Percentiles rank a stretch among this genome's conserved stretches.
Evolutionary conservation across 768 basidiomycete species (phyloP).

Genomic region (Amanita exitialis): DNA sequence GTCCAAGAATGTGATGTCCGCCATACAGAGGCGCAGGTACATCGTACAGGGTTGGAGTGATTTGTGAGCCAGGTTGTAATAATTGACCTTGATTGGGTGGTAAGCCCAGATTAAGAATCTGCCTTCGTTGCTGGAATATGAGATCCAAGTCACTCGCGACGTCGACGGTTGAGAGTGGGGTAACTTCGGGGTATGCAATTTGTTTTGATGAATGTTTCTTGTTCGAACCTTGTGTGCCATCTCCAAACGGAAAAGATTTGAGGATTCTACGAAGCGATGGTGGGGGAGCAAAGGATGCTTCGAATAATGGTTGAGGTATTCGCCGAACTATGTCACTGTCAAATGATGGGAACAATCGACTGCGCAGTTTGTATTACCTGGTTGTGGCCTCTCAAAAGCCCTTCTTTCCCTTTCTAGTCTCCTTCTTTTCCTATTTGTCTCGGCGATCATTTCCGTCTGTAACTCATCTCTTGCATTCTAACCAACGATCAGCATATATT

Average conservation of each 20-base stretch:
- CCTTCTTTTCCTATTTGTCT: conserved; percentile 79
- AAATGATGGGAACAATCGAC: neutral
- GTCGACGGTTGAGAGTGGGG: conserved; percentile 36
- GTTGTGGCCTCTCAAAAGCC: conserved; percentile 63
- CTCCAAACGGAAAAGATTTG: conserved; percentile 43
- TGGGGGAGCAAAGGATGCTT: conserved; percentile 34
- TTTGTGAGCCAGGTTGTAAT: neutral
- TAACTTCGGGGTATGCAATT: conserved; percentile 34
- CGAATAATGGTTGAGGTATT: conserved; percentile 44
- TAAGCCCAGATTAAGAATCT: neutral
- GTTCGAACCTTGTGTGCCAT: conserved; percentile 14
- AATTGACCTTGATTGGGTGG: neutral
- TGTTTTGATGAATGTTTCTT: conserved; percentile 15
- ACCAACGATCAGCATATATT: conserved; percentile 27
- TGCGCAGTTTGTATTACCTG: conserved; percentile 30
- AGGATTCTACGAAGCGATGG: conserved; percentile 62
- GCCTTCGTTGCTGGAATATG: conserved; percentile 35
- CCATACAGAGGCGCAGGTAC: conserved; percentile 1
- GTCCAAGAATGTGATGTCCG: conserved; percentile 4
- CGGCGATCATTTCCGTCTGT: conserved; percentile 82
- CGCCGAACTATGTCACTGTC: conserved; percentile 33
- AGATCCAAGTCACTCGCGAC: conserved; percentile 44
- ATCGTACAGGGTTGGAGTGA: conserved; percentile 7
- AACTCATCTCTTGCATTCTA: conserved; percentile 54
- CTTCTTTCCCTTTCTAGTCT: conserved; percentile 81